A percentile compares a stretch with the other conserved stretches of the same genome.
These are phyloP conservation scores for Penstemon eatonii DNA, from an alignment of 257 asterid genomes.

Conservation along the genomic window DNA sequence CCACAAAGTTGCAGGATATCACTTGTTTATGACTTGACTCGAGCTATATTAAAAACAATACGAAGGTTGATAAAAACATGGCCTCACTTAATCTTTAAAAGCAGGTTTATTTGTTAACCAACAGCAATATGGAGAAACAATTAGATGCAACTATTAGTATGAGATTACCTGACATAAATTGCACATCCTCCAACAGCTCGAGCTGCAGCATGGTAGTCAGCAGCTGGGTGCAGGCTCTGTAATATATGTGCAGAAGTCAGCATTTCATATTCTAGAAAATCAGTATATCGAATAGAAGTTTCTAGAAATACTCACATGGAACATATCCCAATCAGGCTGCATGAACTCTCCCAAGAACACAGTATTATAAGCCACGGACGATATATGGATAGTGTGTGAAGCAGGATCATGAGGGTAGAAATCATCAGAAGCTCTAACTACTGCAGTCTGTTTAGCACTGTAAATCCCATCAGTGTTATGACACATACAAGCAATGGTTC, in stretches of 20 bases:
- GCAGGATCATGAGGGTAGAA: slow-evolving; percentile 96
- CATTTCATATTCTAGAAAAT: background rate
- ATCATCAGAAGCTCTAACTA: slow-evolving; percentile 94
- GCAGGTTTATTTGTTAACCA: no score
- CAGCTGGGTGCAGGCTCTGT: slow-evolving; percentile 94
- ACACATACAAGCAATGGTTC: slow-evolving; percentile 95
- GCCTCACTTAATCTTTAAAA: no score
- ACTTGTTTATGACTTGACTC: no score
- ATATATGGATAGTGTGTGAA: slow-evolving; percentile 86
- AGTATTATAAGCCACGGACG: slow-evolving; percentile 85
- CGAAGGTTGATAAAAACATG: no score
- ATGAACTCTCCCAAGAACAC: slow-evolving; percentile 84
- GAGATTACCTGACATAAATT: slow-evolving; percentile 76
- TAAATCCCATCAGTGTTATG: slow-evolving; percentile 93
- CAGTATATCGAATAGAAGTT: background rate
- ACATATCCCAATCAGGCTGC: slow-evolving; percentile 99
- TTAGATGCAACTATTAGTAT: background rate
- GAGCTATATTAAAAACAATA: no score
- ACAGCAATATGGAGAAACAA: no score
- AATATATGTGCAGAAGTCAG: slow-evolving; percentile 20
- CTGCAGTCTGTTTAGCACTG: slow-evolving; percentile 75
- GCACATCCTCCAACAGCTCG: slow-evolving; percentile 78
- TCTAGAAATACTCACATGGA: slow-evolving; percentile 67
- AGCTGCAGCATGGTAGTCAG: slow-evolving; percentile 97
- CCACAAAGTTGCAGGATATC: no score